Evolutionary conservation across 148 eudicot species (phyloP).

Genomic region (Vaccinium vitisidaea): DNA sequence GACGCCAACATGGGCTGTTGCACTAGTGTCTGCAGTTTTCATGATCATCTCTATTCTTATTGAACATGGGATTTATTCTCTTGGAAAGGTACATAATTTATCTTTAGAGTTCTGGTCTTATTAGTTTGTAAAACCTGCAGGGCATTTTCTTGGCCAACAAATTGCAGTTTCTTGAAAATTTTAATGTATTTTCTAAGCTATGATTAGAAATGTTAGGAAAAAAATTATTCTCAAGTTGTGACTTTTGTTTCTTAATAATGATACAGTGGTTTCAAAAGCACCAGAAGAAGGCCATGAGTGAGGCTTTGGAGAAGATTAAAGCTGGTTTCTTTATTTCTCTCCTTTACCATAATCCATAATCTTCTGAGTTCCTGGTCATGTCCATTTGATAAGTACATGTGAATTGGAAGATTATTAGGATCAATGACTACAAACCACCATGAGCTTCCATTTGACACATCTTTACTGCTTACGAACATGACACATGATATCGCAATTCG

Average conservation of each 20-base stretch:
- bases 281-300: constrained; percentile 21
- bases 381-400: background rate
- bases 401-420: background rate
- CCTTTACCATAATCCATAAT: background rate
- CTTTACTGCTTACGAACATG: background rate
- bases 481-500: background rate
- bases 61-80: constrained; percentile 22
- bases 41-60: constrained; percentile 17
- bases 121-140: background rate
- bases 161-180: background rate
- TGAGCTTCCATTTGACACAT: background rate
- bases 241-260: background rate
- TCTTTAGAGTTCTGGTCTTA: background rate
- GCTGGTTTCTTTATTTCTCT: constrained; percentile 6
- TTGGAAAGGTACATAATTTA: constrained; percentile 10
- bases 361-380: background rate
- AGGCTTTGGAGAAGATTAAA: constrained; percentile 25
- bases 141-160: background rate
- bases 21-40: constrained; percentile 15
- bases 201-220: background rate
- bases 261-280: constrained; percentile 20
- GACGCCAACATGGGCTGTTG: constrained; percentile 25
- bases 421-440: background rate
- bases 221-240: background rate
- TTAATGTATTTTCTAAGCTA: background rate